A percentile compares a stretch with the other conserved stretches of the same genome.
Conservation (phyloP, 768 basidiomycete species). For the Dioszegia hungarica region DNA sequence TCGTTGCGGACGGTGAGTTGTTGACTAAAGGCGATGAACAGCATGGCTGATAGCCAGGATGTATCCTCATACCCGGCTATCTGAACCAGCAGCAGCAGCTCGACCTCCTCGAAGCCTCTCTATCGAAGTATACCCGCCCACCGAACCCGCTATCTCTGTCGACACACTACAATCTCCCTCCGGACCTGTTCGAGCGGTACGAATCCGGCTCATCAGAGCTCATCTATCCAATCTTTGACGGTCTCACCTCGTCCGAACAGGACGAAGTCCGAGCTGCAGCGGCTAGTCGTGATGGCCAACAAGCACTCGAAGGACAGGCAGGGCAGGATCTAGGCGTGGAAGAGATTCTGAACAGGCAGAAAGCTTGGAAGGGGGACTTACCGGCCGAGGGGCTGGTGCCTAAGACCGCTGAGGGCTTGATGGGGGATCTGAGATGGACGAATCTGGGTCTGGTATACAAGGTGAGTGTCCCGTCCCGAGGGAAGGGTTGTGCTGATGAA, state of each 20-base stretch:
- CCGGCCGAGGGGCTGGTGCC: slow-evolving; percentile 63
- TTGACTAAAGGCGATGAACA: neutral
- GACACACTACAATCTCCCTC: slow-evolving; percentile 73
- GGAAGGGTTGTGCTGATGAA: neutral
- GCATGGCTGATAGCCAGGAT: slow-evolving; percentile 54
- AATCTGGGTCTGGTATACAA: slow-evolving; percentile 93
- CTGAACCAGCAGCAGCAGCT: slow-evolving; percentile 63
- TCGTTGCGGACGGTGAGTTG: slow-evolving; percentile 36
- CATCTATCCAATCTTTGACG: slow-evolving; percentile 21
- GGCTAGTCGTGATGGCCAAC: neutral
- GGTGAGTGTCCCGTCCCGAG: slow-evolving; percentile 37
- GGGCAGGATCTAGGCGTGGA: neutral
- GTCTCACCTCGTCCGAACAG: neutral
- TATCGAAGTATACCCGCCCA: slow-evolving; percentile 65
- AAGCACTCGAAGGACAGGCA: neutral
- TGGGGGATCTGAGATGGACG: slow-evolving; percentile 83
- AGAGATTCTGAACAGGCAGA: slow-evolving; percentile 52
- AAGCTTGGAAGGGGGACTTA: slow-evolving; percentile 55
- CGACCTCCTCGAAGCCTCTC: slow-evolving; percentile 65
- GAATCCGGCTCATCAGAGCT: slow-evolving; percentile 16
- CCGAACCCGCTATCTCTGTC: slow-evolving; percentile 90
- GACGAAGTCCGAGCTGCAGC: neutral
- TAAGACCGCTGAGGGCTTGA: slow-evolving; percentile 56
- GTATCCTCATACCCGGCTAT: slow-evolving; percentile 76
- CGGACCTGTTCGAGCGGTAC: slow-evolving; percentile 69